Evolutionary conservation across 495 filamentous ascomycete species (phyloP).

Genomic region (Extremus antarcticus): DNA sequence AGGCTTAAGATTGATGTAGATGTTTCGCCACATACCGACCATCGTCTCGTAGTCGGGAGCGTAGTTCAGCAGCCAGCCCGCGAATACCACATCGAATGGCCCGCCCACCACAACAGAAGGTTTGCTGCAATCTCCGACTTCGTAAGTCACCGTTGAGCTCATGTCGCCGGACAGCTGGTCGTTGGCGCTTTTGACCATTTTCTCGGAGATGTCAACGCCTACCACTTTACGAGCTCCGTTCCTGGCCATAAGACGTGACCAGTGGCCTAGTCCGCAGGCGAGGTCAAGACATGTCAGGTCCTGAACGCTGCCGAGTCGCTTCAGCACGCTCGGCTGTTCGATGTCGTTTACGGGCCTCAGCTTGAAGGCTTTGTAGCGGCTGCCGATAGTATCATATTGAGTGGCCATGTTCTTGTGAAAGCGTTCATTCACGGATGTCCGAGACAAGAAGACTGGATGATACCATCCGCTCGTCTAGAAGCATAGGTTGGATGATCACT

Average conservation of each 20-base stretch:
- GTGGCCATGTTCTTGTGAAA: slow-evolving; percentile 8
- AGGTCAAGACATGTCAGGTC: slow-evolving; percentile 26
- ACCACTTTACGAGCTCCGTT: slow-evolving; percentile 23
- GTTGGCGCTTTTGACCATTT: slow-evolving; percentile 4
- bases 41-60: slow-evolving; percentile 23
- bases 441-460: no score
- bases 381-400: slow-evolving; percentile 8
- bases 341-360: slow-evolving; percentile 9
- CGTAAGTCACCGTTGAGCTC: slow-evolving; percentile 6
- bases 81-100: slow-evolving; percentile 33
- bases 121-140: slow-evolving; percentile 20
- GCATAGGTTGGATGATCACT: no score
- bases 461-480: no score
- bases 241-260: slow-evolving; percentile 15
- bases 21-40: slow-evolving; percentile 28
- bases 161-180: background rate
- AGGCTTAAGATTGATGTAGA: slow-evolving; percentile 27
- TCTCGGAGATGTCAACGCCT: slow-evolving; percentile 9
- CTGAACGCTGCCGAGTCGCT: slow-evolving; percentile 15
- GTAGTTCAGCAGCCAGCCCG: slow-evolving; percentile 34
- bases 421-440: no score
- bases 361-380: slow-evolving; percentile 16
- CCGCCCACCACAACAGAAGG: slow-evolving; percentile 18
- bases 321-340: slow-evolving; percentile 21
- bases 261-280: slow-evolving; percentile 26